Conservation (phyloP, 352 stramenopile species). For the Pythium oligandrum region DNA sequence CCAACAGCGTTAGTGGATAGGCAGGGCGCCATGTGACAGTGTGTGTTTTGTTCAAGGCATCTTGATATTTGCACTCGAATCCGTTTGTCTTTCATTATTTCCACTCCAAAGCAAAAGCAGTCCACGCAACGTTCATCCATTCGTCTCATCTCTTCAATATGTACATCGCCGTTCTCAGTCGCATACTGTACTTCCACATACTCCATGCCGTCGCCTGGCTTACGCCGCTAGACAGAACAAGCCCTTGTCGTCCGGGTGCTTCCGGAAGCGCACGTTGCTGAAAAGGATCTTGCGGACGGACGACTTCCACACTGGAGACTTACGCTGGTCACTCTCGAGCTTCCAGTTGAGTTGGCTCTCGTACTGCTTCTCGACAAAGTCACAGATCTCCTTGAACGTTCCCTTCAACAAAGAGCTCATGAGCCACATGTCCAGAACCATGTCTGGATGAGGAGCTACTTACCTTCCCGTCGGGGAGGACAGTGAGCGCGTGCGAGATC, state of each 20-base stretch:
- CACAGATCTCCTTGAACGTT: constrained; percentile 87
- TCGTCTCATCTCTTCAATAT: no score
- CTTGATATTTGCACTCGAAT: no score
- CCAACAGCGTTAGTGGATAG: no score
- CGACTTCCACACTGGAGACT: constrained; percentile 87
- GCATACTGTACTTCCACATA: no score
- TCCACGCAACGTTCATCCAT: no score
- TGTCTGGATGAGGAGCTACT: constrained; percentile 22
- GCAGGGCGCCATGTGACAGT: no score
- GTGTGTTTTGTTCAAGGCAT: no score
- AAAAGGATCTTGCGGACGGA: constrained; percentile 89
- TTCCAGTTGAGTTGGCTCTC: constrained; percentile 89
- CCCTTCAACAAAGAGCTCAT: constrained; percentile 24
- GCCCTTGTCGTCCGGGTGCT: constrained; percentile 66
- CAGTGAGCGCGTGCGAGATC: constrained; percentile 78
- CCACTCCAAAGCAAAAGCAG: no score
- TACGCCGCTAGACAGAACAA: constrained; percentile 65
- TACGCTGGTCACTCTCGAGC: constrained; percentile 82
- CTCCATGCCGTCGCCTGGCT: constrained; percentile 4
- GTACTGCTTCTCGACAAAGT: constrained; percentile 85
- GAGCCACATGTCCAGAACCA: not conserved
- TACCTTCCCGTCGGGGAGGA: constrained; percentile 67
- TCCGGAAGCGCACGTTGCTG: constrained; percentile 81
- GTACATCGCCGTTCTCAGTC: no score
- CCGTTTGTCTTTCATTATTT: no score